Evolutionary conservation across 768 basidiomycete genomes (phyloP).

Genomic region (Xerocomellus amylosporus): DNA sequence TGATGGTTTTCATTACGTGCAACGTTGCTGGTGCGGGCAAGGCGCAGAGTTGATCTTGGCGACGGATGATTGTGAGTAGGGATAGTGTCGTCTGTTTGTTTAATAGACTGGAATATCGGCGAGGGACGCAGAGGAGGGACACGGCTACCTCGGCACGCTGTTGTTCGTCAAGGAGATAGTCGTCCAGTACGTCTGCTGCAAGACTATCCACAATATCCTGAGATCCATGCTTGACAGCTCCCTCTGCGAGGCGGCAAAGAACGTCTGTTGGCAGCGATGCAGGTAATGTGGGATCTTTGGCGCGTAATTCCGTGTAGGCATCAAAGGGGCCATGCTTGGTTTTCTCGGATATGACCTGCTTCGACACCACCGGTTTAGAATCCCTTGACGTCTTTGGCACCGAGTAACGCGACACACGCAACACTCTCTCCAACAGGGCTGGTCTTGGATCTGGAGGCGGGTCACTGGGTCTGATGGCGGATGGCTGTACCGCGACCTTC

Average conservation of each 20-base stretch:
- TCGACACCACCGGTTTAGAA: constrained; percentile 4
- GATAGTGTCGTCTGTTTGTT: constrained; percentile 24
- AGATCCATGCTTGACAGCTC: constrained; percentile 31
- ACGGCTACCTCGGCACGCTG: constrained; percentile 27
- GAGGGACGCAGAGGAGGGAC: constrained; percentile 26
- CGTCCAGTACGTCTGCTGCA: constrained; percentile 40
- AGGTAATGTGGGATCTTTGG: constrained; percentile 22
- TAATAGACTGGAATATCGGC: constrained; percentile 14
- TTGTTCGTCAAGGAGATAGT: constrained; percentile 15
- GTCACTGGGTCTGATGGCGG: not conserved
- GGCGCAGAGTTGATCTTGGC: constrained; percentile 9
- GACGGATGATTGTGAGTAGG: constrained; percentile 20
- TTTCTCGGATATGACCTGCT: constrained; percentile 11
- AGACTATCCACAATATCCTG: constrained; percentile 37
- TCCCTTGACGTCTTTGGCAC: constrained; percentile 20
- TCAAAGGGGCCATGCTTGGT: constrained; percentile 25
- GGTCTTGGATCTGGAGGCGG: constrained; percentile 7
- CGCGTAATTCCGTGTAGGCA: constrained; percentile 28
- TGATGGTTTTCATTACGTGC: constrained; percentile 23
- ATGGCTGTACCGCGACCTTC: constrained; percentile 2
- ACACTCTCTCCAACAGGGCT: constrained; percentile 25
- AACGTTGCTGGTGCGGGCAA: constrained; percentile 14
- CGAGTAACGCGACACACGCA: constrained; percentile 28
- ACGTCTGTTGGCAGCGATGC: constrained; percentile 26
- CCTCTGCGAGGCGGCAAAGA: constrained; percentile 30